Conservation (phyloP, 345 rosid species). For the Citrus reticulata region DNA sequence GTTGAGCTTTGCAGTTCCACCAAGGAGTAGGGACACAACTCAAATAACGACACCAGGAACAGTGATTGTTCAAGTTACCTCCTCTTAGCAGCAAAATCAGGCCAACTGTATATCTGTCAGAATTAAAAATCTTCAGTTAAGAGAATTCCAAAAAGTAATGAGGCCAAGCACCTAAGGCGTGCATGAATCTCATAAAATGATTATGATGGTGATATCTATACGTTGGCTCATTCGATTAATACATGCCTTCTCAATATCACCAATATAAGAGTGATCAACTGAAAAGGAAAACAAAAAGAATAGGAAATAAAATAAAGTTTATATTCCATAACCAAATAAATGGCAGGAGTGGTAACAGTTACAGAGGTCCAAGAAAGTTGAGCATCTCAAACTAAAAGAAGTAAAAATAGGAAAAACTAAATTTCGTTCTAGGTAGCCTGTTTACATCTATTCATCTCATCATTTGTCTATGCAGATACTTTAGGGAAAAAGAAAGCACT, state of each 20-base stretch:
- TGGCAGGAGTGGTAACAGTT: not conserved
- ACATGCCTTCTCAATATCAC: slow-evolving; percentile 21
- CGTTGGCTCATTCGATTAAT: not conserved
- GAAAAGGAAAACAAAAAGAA: not conserved
- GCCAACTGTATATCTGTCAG: slow-evolving; percentile 48
- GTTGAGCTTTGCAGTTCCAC: slow-evolving; percentile 67
- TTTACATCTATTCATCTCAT: not conserved
- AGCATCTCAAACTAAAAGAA: not conserved
- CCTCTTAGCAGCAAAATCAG: slow-evolving; percentile 64
- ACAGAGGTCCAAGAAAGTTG: not conserved
- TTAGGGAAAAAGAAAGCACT: not conserved
- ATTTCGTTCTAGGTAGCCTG: not conserved
- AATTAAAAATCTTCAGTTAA: not conserved
- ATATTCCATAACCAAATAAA: not conserved
- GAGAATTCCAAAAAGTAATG: not conserved
- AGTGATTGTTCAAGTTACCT: slow-evolving; percentile 56
- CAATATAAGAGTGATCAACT: not conserved
- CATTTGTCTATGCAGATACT: not conserved
- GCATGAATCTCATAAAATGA: not conserved
- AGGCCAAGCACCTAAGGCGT: not conserved
- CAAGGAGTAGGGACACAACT: slow-evolving; percentile 77
- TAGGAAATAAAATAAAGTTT: slow-evolving; percentile 1
- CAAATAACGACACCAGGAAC: slow-evolving; percentile 89
- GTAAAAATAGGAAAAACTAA: not conserved
- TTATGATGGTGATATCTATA: not conserved